Percentiles rank a stretch among this genome's conserved stretches.
These are phyloP conservation scores for Ganoderma lucidum DNA, from an alignment of 1,284 basidiomycete species.

Conservation along the genomic window DNA sequence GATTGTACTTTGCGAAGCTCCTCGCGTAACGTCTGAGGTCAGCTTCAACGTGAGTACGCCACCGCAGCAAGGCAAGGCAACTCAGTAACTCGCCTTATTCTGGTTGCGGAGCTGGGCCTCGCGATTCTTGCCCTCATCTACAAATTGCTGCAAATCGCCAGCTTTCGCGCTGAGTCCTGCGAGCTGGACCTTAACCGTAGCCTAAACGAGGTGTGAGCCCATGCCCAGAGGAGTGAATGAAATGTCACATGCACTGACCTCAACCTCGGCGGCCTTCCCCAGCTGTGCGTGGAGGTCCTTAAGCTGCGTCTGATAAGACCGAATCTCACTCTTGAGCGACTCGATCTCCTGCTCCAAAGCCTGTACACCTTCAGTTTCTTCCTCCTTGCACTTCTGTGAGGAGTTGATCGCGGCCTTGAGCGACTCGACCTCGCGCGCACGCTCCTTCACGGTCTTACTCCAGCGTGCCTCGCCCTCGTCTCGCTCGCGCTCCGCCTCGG, in stretches of 20 bases:
- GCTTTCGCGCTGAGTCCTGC: constrained; percentile 55
- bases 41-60: constrained; percentile 13
- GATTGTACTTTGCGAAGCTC: constrained; percentile 94
- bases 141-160: constrained; percentile 58
- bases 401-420: constrained; percentile 67
- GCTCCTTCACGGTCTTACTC: constrained; percentile 81
- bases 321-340: constrained; percentile 57
- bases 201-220: constrained; percentile 45
- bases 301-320: constrained; percentile 54
- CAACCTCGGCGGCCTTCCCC: constrained; percentile 60
- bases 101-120: constrained; percentile 72
- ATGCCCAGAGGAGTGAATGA: neutral
- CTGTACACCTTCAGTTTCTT: constrained; percentile 63
- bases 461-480: constrained; percentile 86
- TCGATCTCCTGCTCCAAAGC: constrained; percentile 64
- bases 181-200: constrained; percentile 50
- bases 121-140: constrained; percentile 70
- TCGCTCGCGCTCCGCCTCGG: constrained; percentile 73
- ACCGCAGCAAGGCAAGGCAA: constrained; percentile 3
- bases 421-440: constrained; percentile 80
- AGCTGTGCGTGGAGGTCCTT: constrained; percentile 56
- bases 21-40: constrained; percentile 79
- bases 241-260: constrained; percentile 55
- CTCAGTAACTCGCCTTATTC: constrained; percentile 69
- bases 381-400: constrained; percentile 62